Percentiles rank a stretch among this genome's conserved stretches.
These are phyloP conservation scores for Phaeodactylum tricornutum DNA, from an alignment of 108 stramenopile genomes.

Conservation along the genomic window DNA sequence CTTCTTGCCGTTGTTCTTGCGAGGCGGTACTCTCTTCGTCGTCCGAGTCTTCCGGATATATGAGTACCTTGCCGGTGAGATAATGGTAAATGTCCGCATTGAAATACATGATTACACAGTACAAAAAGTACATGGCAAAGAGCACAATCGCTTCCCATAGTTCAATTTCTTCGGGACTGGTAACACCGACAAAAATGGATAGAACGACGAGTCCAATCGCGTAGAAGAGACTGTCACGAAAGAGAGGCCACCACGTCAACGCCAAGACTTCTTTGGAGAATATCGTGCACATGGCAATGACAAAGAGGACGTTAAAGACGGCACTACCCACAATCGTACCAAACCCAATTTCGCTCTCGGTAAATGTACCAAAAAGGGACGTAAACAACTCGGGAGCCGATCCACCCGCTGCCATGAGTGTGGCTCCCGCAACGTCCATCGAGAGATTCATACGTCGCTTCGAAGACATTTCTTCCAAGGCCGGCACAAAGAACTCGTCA, in stretches of 20 bases:
- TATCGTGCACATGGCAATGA: conserved; percentile 69
- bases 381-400: conserved; percentile 79
- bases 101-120: conserved; percentile 64
- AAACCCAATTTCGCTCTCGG: conserved; percentile 62
- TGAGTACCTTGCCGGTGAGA: conserved; percentile 39
- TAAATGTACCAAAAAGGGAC: conserved; percentile 66
- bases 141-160: conserved; percentile 68
- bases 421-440: conserved; percentile 83
- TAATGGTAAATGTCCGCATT: conserved; percentile 44
- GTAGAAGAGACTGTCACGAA: conserved; percentile 70
- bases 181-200: conserved; percentile 35
- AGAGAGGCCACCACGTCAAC: conserved; percentile 78
- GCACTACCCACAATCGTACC: conserved; percentile 85
- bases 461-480: conserved; percentile 63
- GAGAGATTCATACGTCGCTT: conserved; percentile 39
- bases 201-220: conserved; percentile 42
- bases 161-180: conserved; percentile 31
- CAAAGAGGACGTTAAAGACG: conserved; percentile 81
- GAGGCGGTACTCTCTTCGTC: conserved; percentile 4
- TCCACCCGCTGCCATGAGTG: conserved; percentile 77
- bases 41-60: conserved; percentile 18
- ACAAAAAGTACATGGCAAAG: conserved; percentile 66
- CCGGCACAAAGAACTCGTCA: conserved; percentile 82
- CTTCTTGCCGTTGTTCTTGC: not conserved
- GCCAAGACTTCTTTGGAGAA: conserved; percentile 50